These are phyloP conservation scores for Aureobasidium sp. DNA, from an alignment of 2,329 filamentous ascomycete species.

Conservation along the genomic window DNA sequence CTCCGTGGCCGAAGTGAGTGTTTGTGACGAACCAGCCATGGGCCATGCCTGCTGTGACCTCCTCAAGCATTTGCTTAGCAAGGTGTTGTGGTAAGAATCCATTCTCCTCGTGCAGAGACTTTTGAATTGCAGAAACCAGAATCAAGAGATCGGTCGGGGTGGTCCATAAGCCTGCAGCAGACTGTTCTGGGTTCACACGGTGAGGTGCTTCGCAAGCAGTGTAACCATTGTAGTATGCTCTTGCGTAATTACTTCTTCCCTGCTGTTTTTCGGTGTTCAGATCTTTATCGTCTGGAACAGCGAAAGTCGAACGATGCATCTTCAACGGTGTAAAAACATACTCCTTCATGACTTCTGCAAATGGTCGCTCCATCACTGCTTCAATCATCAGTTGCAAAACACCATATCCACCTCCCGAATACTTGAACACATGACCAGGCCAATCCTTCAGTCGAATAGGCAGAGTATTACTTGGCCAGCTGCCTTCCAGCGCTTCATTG, in stretches of 20 bases:
- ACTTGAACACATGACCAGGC: slow-evolving; percentile 22
- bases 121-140: slow-evolving; percentile 21
- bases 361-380: slow-evolving; percentile 16
- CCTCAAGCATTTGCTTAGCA: slow-evolving; percentile 22
- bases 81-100: slow-evolving; percentile 18
- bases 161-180: slow-evolving; percentile 25
- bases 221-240: slow-evolving; percentile 20
- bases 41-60: slow-evolving; percentile 16
- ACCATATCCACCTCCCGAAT: slow-evolving; percentile 24
- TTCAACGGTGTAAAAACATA: slow-evolving; percentile 21
- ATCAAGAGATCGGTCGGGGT: slow-evolving; percentile 24
- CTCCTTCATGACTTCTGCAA: slow-evolving; percentile 22
- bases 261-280: not conserved
- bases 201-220: not conserved
- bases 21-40: slow-evolving; percentile 18
- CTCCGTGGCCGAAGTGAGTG: not conserved
- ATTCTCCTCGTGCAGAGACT: slow-evolving; percentile 14
- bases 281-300: slow-evolving; percentile 15
- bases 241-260: slow-evolving; percentile 20
- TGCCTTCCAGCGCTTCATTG: slow-evolving; percentile 19
- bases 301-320: slow-evolving; percentile 22
- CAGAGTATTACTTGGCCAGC: slow-evolving; percentile 21
- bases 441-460: slow-evolving; percentile 21
- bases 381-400: slow-evolving; percentile 24
- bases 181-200: slow-evolving; percentile 19